Conservation (phyloP, 1,139 yeast species). For the Kazachstania sp. region DNA sequence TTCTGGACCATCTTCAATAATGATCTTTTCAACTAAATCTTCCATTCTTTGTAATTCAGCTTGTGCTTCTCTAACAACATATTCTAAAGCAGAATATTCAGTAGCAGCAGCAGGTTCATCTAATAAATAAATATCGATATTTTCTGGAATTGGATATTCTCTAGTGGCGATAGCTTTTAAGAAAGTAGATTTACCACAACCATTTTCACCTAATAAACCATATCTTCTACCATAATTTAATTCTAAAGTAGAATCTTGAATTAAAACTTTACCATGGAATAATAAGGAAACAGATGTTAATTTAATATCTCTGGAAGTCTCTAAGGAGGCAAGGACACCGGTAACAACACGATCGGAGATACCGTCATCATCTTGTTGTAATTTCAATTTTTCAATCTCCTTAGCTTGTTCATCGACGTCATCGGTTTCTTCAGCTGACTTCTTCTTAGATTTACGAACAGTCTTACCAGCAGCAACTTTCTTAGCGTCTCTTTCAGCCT, state of each 20-base stretch:
- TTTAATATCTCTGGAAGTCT: slow-evolving; percentile 90
- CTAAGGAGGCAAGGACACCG: slow-evolving; percentile 86
- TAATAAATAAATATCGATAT: slow-evolving; percentile 80
- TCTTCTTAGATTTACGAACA: slow-evolving; percentile 48
- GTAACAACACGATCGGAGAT: slow-evolving; percentile 95
- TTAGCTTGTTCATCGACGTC: slow-evolving; percentile 41
- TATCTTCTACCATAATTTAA: slow-evolving; percentile 96
- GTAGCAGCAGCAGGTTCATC: slow-evolving; percentile 97
- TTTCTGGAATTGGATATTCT: slow-evolving; percentile 91
- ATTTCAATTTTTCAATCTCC: slow-evolving; percentile 75
- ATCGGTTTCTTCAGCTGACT: slow-evolving; percentile 37
- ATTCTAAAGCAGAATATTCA: slow-evolving; percentile 86
- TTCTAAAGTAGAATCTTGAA: slow-evolving; percentile 86
- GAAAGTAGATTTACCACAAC: slow-evolving; percentile 97
- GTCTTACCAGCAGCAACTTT: slow-evolving; percentile 69
- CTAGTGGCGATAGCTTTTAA: slow-evolving; percentile 89
- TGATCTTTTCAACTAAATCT: slow-evolving; percentile 80
- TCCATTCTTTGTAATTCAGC: slow-evolving; percentile 84
- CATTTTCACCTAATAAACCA: slow-evolving; percentile 95
- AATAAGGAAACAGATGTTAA: slow-evolving; percentile 80
- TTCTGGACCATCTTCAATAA: slow-evolving; percentile 92
- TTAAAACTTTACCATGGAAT: slow-evolving; percentile 94
- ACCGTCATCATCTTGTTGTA: slow-evolving; percentile 91
- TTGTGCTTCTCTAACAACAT: slow-evolving; percentile 96
- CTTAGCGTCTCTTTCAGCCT: slow-evolving; percentile 94